A percentile compares a stretch with the other conserved stretches of the same genome.
These are phyloP conservation scores for Antrodiella citrinella DNA, from an alignment of 768 basidiomycete genomes.

Conservation along the genomic window DNA sequence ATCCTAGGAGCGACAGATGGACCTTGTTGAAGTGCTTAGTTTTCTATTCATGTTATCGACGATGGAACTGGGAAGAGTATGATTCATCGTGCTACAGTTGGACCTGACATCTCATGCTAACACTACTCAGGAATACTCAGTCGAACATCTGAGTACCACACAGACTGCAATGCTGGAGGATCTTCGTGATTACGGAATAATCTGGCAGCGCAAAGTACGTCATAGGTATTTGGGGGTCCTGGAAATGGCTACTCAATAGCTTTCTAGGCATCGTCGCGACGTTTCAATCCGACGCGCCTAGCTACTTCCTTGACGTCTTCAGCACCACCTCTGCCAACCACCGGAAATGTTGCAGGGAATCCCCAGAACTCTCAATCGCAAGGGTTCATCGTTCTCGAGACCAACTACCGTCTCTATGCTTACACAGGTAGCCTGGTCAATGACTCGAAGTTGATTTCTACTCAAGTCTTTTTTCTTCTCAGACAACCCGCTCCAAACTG, in stretches of 20 bases:
- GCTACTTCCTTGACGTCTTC: conserved; percentile 93
- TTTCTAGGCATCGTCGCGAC: conserved; percentile 55
- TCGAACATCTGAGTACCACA: conserved; percentile 67
- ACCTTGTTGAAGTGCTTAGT: conserved; percentile 86
- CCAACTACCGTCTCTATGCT: conserved; percentile 96
- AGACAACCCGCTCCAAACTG: conserved; percentile 96
- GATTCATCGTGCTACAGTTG: conserved; percentile 16
- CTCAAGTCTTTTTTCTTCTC: conserved; percentile 9
- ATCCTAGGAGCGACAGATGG: conserved; percentile 75
- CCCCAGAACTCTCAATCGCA: conserved; percentile 57
- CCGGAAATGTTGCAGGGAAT: conserved; percentile 42
- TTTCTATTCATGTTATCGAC: conserved; percentile 97
- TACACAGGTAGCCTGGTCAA: conserved; percentile 66
- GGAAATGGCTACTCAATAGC: conserved; percentile 1
- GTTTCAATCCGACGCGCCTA: conserved; percentile 91
- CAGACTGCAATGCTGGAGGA: conserved; percentile 87
- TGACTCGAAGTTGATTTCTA: not conserved
- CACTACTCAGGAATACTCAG: conserved; percentile 72
- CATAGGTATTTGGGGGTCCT: no score
- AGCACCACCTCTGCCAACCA: conserved; percentile 68
- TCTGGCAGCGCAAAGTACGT: conserved; percentile 76
- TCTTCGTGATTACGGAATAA: conserved; percentile 88
- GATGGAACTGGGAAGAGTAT: conserved; percentile 86
- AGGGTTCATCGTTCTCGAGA: conserved; percentile 95
- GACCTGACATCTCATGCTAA: conserved; percentile 7